Percentiles rank a stretch among this genome's conserved stretches.
phyloP scores from a whole-genome alignment of 768 basidiomycete species.

The Boletus rubropictus region DNA sequence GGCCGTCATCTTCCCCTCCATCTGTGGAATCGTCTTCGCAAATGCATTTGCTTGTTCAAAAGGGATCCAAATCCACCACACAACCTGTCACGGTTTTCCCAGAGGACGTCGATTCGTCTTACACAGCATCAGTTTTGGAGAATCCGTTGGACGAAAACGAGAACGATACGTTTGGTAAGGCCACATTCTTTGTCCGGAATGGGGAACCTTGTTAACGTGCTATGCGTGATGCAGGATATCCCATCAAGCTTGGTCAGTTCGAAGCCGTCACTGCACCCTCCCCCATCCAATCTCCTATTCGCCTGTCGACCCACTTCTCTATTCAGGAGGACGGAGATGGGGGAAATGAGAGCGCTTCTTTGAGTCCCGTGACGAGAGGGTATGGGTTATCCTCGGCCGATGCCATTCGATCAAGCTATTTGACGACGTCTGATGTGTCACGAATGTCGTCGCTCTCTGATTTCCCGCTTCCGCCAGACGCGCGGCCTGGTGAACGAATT shows the following conservation, averaged over 20 bases:
- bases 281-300: constrained; percentile 8
- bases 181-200: neutral
- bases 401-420: constrained; percentile 47
- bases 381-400: constrained; percentile 27
- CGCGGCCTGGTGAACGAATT: constrained; percentile 22
- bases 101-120: constrained; percentile 25
- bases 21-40: constrained; percentile 10
- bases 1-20: constrained; percentile 14
- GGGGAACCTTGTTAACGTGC: neutral
- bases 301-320: constrained; percentile 21
- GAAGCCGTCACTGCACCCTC: constrained; percentile 12
- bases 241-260: constrained; percentile 19
- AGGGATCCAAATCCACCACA: neutral
- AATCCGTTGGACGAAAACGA: constrained; percentile 11
- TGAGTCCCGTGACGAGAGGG: constrained; percentile 17
- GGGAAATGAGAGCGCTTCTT: constrained; percentile 3
- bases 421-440: constrained; percentile 56
- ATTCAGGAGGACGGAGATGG: constrained; percentile 15
- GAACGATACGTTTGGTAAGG: constrained; percentile 30
- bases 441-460: constrained; percentile 69
- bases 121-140: constrained; percentile 19
- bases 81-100: constrained; percentile 11
- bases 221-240: constrained; percentile 13
- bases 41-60: constrained; percentile 4
- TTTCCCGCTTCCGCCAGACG: constrained; percentile 57